Percentiles rank a stretch among this genome's conserved stretches.
Evolutionary conservation across 1,284 basidiomycete species (phyloP).

Genomic region (Ustilago sp.): DNA sequence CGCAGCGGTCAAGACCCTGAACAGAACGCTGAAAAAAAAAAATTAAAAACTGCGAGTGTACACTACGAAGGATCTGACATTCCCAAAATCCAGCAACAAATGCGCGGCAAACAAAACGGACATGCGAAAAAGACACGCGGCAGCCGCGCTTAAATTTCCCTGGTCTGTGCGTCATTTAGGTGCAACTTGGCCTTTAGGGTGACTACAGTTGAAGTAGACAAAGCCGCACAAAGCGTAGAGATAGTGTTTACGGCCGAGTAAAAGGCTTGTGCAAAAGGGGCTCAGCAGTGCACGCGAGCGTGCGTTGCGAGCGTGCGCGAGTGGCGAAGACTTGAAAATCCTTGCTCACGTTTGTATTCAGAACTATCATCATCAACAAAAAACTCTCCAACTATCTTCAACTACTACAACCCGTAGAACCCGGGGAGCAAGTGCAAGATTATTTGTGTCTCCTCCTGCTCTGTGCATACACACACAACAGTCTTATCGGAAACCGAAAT

Average conservation of each 20-base stretch:
- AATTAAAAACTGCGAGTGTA: not conserved
- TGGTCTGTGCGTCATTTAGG: conserved; percentile 17
- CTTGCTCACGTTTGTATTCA: too few species aligned
- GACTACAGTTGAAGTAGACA: too few species aligned
- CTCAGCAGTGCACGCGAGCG: too few species aligned
- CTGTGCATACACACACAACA: not conserved
- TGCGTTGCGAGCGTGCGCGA: too few species aligned
- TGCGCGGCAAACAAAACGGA: conserved; percentile 8
- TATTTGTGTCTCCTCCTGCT: not conserved
- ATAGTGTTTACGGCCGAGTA: too few species aligned
- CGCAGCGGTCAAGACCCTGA: conserved; percentile 4
- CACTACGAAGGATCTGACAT: not conserved
- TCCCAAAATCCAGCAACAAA: not conserved
- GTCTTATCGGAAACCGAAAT: not conserved
- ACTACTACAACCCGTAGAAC: conserved; percentile 51
- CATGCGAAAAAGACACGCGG: conserved; percentile 9
- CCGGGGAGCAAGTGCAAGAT: conserved; percentile 27
- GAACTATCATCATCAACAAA: too few species aligned
- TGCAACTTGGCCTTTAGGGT: conserved; percentile 27
- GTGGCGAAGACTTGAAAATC: too few species aligned
- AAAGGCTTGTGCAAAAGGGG: too few species aligned
- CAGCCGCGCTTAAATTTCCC: conserved; percentile 15
- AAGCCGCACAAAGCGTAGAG: too few species aligned
- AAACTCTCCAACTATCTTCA: too few species aligned
- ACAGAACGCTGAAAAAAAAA: not conserved